A percentile compares a stretch with the other conserved stretches of the same genome.
phyloP scores from a whole-genome alignment of 257 asterid genomes.

The Ilex aquifolium region DNA sequence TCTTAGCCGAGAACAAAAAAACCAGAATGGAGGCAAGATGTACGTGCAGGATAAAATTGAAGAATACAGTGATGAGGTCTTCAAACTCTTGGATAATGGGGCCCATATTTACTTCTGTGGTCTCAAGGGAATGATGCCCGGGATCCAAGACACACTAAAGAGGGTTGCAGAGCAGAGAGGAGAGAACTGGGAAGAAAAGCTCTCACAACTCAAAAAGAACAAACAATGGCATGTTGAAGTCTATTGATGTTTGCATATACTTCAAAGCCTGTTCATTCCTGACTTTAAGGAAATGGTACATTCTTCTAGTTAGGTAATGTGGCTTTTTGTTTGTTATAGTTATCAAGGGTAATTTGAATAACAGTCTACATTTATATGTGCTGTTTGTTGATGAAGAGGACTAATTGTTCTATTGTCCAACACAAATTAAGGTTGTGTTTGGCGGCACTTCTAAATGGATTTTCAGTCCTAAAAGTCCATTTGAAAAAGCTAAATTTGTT shows the following conservation, averaged over 20 bases:
- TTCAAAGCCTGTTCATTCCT: constrained; percentile 1
- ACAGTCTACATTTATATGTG: constrained; percentile 2
- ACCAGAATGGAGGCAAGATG: constrained; percentile 43
- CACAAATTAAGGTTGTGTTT: no score
- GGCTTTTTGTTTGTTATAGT: constrained; percentile 1
- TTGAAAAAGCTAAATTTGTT: no score
- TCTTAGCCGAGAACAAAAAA: constrained; percentile 86
- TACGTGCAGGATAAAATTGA: constrained; percentile 93
- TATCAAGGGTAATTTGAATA: constrained; percentile 1
- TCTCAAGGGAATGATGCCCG: constrained; percentile 98
- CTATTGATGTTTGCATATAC: constrained; percentile 30
- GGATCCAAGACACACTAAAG: constrained; percentile 87
- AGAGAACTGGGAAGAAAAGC: constrained; percentile 90
- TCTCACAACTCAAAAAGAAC: constrained; percentile 76
- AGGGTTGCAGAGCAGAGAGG: constrained; percentile 82
- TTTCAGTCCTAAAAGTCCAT: no score
- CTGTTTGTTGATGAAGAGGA: background rate
- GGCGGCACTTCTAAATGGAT: no score
- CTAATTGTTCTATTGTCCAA: no score
- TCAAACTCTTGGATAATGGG: constrained; percentile 75
- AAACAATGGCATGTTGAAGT: constrained; percentile 99
- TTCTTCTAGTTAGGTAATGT: constrained; percentile 5
- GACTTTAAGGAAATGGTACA: background rate
- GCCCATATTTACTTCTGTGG: constrained; percentile 95
- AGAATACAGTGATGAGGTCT: constrained; percentile 87